Base-by-base conservation (phyloP, 352 stramenopile genomes). In the Pythium monospermum region DNA sequence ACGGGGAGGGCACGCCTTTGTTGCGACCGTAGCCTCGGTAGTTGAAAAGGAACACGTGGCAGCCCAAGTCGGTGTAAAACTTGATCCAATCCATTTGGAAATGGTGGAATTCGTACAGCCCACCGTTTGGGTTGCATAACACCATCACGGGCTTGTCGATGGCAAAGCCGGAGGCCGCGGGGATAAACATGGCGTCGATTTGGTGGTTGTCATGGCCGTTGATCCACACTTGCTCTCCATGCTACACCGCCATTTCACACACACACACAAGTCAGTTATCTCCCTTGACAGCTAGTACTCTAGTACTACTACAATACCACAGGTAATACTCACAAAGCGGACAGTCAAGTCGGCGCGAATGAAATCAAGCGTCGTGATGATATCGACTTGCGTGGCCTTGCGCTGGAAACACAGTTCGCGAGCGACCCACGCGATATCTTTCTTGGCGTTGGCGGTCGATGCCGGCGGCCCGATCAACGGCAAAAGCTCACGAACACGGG, bases 51-150 rank as follows among this genome's bases (percentile, higher is more conserved):
- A 93, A 67, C 43, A 95, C 76, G 44, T 93, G 71, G 41, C 79
- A 91, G 28, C 82, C 62, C 4, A 89, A 45, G 1, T 88, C 76
- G 0, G 76, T 91, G 56, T 95, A 95, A 42, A 95, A 92, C 55
- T 85, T 81, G 60, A 91, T 74, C 84, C 84, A 95, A 46, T 95
- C 84, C 76, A 91, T 93, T 32, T 95, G 84, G 41, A 95, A 66
- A 49, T 91, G 84, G 50, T 95, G 84, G 31, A 92, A 81, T 59
- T 95, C 84, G 59, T 95, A 95, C 22, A 95, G 35, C 0, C 80
- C 82, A 19, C 80, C 83, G 36, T 95, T 95, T 7, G 84, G 84
- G 37, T 95, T 95, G 66, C 84, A 92, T 8, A 92, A 38, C 39
- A 94, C 69, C 44, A 94, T 74, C 30, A 71, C 22, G 64, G 76